phyloP scores from a whole-genome alignment of 139 green algal genomes.

The Ulvella scutata region DNA sequence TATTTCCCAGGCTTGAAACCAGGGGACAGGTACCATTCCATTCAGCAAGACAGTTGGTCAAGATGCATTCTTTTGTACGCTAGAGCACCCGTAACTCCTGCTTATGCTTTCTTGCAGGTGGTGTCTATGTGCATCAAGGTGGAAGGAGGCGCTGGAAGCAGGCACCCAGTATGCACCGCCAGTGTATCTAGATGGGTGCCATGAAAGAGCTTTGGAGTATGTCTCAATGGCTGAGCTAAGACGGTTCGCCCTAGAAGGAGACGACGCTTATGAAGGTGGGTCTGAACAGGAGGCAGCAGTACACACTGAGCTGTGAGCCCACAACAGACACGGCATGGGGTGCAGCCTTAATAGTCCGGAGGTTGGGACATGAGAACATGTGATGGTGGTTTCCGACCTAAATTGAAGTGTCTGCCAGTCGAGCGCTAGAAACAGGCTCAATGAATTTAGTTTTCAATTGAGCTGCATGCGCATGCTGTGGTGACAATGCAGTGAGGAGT shows the following conservation, averaged over 20 bases:
- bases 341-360: no score
- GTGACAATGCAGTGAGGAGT: no score
- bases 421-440: no score
- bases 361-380: no score
- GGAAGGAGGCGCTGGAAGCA: conserved; percentile 17
- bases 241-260: conserved; percentile 9
- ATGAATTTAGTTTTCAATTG: no score
- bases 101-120: conserved; percentile 3
- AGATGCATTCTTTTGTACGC: neutral
- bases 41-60: neutral
- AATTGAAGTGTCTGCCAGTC: no score
- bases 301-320: no score
- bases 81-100: neutral
- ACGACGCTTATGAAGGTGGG: neutral
- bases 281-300: no score
- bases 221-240: conserved; percentile 17
- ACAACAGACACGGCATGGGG: no score
- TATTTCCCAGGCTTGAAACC: conserved; percentile 36
- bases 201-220: conserved; percentile 21
- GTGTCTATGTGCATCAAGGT: conserved; percentile 8
- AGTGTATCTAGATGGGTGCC: conserved; percentile 13
- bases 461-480: no score
- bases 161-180: conserved; percentile 11
- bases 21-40: conserved; percentile 14
- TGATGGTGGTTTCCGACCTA: no score